These are phyloP conservation scores for Mycena haematopus DNA, from an alignment of 768 basidiomycete genomes.

Conservation along the genomic window DNA sequence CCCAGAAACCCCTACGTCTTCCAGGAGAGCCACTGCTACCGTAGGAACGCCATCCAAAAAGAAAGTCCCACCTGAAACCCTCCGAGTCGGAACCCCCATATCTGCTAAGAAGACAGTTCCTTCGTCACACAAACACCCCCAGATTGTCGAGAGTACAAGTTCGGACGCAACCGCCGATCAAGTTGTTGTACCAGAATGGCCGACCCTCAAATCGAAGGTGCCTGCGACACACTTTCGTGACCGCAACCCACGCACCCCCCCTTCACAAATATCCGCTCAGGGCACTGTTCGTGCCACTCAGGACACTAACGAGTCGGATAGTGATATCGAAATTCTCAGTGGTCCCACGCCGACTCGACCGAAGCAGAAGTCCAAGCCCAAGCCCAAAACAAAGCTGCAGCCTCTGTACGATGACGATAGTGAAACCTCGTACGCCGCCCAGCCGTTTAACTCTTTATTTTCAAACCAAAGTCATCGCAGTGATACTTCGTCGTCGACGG, in stretches of 20 bases:
- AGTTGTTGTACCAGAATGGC: slow-evolving; percentile 2
- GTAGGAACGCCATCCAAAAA: slow-evolving; percentile 6
- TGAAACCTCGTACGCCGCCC: slow-evolving; percentile 15
- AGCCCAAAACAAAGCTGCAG: slow-evolving; percentile 9
- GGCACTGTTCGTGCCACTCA: slow-evolving; percentile 38
- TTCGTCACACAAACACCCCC: neutral
- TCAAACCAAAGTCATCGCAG: neutral
- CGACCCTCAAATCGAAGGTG: slow-evolving; percentile 6
- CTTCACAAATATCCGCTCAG: neutral
- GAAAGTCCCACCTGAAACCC: neutral
- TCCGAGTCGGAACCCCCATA: slow-evolving; percentile 3
- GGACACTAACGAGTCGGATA: slow-evolving; percentile 33
- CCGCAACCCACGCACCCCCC: neutral
- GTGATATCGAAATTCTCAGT: slow-evolving; percentile 33
- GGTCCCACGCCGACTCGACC: slow-evolving; percentile 18
- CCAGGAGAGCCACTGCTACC: neutral
- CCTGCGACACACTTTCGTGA: neutral
- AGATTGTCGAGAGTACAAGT: slow-evolving; percentile 3
- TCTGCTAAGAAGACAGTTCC: neutral
- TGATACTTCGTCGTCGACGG: slow-evolving; percentile 14
- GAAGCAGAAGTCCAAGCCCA: slow-evolving; percentile 12
- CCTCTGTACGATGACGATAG: slow-evolving; percentile 42
- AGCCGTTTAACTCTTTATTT: neutral
- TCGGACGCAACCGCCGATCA: slow-evolving; percentile 2
- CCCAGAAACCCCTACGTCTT: slow-evolving; percentile 6